phyloP scores from a whole-genome alignment of 2,329 filamentous ascomycete genomes.

The Fusarium sp. region DNA sequence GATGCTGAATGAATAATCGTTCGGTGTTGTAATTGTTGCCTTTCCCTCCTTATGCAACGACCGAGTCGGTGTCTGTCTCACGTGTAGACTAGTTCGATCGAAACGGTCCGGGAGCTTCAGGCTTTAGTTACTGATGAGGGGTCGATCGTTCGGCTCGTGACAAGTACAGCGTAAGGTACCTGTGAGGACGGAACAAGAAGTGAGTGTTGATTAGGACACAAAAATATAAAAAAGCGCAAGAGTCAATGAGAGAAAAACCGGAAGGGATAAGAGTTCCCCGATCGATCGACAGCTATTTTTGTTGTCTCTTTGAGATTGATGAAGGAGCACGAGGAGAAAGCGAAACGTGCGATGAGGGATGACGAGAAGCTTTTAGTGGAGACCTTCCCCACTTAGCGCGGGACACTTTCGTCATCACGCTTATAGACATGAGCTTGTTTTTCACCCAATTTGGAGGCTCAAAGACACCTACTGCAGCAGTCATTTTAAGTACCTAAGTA shows the following conservation, averaged over 20 bases:
- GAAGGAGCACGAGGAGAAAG: conserved; percentile 21
- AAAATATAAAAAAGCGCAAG: neutral
- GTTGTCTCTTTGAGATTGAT: conserved; percentile 31
- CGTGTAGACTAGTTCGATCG: conserved; percentile 5
- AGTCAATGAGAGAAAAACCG: neutral
- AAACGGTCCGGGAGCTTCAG: conserved; percentile 1
- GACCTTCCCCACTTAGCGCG: conserved; percentile 19
- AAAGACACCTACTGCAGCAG: neutral
- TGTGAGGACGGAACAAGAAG: neutral
- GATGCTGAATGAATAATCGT: conserved; percentile 2
- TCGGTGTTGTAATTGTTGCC: neutral
- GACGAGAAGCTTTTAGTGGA: conserved; percentile 37
- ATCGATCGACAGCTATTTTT: conserved; percentile 23
- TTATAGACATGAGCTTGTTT: conserved; percentile 38
- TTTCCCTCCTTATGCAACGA: neutral
- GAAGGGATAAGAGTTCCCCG: conserved; percentile 3
- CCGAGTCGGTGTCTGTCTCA: neutral
- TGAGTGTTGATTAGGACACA: neutral
- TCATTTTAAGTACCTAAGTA: too few species aligned
- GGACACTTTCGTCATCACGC: conserved; percentile 37
- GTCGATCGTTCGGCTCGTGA: conserved; percentile 16
- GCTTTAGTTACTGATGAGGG: conserved; percentile 25
- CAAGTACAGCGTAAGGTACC: neutral
- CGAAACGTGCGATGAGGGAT: conserved; percentile 35
- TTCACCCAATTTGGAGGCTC: conserved; percentile 19